phyloP scores from a whole-genome alignment of 768 basidiomycete genomes.

The Termitomyces sp. region DNA sequence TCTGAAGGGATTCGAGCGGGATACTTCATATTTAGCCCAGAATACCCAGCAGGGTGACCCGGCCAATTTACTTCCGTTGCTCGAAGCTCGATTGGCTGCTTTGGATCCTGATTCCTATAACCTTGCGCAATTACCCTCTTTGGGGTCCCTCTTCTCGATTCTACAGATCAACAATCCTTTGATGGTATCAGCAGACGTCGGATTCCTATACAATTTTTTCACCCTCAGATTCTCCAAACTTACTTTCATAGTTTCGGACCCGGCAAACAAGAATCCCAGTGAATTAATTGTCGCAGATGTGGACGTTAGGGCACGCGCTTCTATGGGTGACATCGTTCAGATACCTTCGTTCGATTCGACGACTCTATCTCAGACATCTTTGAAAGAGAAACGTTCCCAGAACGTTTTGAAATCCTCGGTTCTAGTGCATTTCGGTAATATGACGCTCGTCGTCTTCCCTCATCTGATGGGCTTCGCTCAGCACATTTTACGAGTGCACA shows the following conservation, averaged over 20 bases:
- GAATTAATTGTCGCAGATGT: slow-evolving; percentile 32
- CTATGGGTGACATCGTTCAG: slow-evolving; percentile 21
- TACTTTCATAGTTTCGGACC: slow-evolving; percentile 31
- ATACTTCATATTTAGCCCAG: slow-evolving; percentile 5
- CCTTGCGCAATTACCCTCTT: slow-evolving; percentile 23
- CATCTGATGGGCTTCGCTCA: slow-evolving; percentile 59
- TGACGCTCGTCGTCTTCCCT: slow-evolving; percentile 45
- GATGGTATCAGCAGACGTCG: neutral
- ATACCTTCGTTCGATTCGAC: slow-evolving; percentile 9
- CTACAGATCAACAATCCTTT: slow-evolving; percentile 8
- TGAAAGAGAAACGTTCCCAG: slow-evolving; percentile 31
- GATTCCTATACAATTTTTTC: slow-evolving; percentile 10
- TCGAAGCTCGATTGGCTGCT: slow-evolving; percentile 34
- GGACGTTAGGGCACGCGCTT: slow-evolving; percentile 18
- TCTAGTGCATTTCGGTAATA: slow-evolving; percentile 35
- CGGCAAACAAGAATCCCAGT: slow-evolving; percentile 27
- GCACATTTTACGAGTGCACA: slow-evolving; percentile 47
- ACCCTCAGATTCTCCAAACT: slow-evolving; percentile 25
- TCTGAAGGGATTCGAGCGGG: slow-evolving; percentile 26
- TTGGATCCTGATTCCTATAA: slow-evolving; percentile 43
- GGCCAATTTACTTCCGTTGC: slow-evolving; percentile 29
- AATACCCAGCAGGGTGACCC: slow-evolving; percentile 13
- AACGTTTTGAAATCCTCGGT: slow-evolving; percentile 27
- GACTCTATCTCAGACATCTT: slow-evolving; percentile 43
- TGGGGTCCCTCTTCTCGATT: slow-evolving; percentile 27